These are phyloP conservation scores for Tetrahymena elliotti DNA, from an alignment of 73 alveolate genomes.

Conservation along the genomic window DNA sequence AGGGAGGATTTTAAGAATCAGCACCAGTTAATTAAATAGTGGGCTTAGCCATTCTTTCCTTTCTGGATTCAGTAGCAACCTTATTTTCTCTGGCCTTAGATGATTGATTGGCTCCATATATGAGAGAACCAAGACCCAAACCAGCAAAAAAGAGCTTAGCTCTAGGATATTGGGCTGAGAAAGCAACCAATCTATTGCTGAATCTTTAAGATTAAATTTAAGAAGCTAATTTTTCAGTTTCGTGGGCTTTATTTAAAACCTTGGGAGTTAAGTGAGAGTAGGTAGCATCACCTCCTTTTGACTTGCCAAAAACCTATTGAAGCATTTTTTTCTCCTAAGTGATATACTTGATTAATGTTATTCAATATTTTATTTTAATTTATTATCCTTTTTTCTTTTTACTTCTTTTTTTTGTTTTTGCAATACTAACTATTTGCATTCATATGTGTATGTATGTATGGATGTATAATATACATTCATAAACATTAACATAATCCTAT, in stretches of 20 bases:
- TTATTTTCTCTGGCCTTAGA: background rate
- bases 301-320: background rate
- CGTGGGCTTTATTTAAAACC: background rate
- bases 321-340: background rate
- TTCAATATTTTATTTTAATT: background rate
- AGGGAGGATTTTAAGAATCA: slow-evolving; percentile 35
- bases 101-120: background rate
- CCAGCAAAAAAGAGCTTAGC: background rate
- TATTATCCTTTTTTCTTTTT: background rate
- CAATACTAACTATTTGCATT: background rate
- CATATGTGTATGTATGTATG: background rate
- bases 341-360: background rate
- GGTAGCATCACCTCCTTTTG: background rate
- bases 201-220: background rate
- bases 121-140: background rate
- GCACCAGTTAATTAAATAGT: slow-evolving; percentile 24
- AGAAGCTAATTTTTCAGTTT: background rate
- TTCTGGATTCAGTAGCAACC: slow-evolving; percentile 1
- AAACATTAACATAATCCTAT: background rate
- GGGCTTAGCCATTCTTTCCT: slow-evolving; percentile 21
- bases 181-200: background rate
- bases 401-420: background rate
- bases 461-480: too few relatives aligned
- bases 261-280: background rate
- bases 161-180: background rate